phyloP scores from a whole-genome alignment of 2,329 filamentous ascomycete genomes.

The Metarhizium brunneum region DNA sequence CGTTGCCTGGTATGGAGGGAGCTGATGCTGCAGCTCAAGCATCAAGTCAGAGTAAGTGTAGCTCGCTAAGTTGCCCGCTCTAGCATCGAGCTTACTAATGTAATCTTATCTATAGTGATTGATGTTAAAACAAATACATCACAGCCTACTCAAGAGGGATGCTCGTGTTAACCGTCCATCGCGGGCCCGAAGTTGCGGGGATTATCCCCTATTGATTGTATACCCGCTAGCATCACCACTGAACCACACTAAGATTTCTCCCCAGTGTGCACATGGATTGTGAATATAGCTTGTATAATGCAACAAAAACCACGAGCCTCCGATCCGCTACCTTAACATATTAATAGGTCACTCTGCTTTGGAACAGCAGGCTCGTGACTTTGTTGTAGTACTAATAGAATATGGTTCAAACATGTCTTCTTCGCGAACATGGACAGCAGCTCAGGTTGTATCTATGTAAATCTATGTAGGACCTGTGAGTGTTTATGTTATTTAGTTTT shows the following conservation, averaged over 20 bases:
- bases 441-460: neutral
- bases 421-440: no score
- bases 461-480: no score
- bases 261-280: neutral
- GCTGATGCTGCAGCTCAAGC: constrained; percentile 68
- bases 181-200: neutral
- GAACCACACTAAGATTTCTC: neutral
- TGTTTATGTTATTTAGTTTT: no score
- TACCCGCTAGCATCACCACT: neutral
- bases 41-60: constrained; percentile 63
- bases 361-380: no score
- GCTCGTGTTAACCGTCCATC: constrained; percentile 29
- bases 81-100: constrained; percentile 13
- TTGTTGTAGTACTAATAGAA: neutral
- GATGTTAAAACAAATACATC: constrained; percentile 79
- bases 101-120: constrained; percentile 55
- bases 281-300: constrained; percentile 26
- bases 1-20: constrained; percentile 94
- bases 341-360: neutral
- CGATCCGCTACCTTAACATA: constrained; percentile 19
- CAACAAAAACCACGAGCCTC: constrained; percentile 22
- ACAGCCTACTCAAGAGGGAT: constrained; percentile 63
- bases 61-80: neutral
- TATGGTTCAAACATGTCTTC: no score
- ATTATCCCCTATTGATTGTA: neutral